Evolutionary conservation across 1,284 basidiomycete genomes (phyloP).

Genomic region (Neonothopanus nambi): DNA sequence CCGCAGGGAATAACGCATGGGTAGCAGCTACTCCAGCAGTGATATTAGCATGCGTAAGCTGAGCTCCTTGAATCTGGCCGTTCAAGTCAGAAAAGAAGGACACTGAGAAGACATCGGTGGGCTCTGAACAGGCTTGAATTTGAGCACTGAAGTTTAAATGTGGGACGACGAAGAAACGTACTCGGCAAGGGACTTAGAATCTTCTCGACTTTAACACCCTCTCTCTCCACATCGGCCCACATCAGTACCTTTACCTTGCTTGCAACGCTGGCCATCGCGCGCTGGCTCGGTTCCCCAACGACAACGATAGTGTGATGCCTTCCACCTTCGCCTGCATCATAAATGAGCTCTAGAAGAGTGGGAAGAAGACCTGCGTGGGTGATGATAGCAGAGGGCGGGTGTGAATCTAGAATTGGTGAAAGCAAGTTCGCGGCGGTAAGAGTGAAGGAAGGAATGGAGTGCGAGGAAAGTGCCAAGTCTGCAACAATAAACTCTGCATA

Average conservation of each 20-base stretch:
- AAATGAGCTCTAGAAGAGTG: conserved; percentile 65
- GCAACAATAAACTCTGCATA: conserved; percentile 73
- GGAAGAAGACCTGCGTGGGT: conserved; percentile 62
- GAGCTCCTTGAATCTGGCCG: conserved; percentile 58
- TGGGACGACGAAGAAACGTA: conserved; percentile 30
- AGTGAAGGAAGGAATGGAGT: conserved; percentile 72
- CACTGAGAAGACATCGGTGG: conserved; percentile 64
- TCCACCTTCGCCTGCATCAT: conserved; percentile 51
- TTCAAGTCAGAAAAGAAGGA: conserved; percentile 57
- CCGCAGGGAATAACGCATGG: conserved; percentile 64
- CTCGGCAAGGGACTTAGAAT: conserved; percentile 50
- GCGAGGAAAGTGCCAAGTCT: conserved; percentile 72
- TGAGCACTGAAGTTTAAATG: neutral
- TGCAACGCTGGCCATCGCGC: conserved; percentile 41
- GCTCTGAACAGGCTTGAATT: conserved; percentile 39
- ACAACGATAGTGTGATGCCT: conserved; percentile 62
- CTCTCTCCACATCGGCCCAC: conserved; percentile 66
- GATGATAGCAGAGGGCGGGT: conserved; percentile 70
- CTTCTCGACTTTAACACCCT: conserved; percentile 52
- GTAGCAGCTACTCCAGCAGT: conserved; percentile 78
- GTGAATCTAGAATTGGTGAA: conserved; percentile 57
- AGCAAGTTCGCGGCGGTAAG: conserved; percentile 60
- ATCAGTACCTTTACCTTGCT: conserved; percentile 53
- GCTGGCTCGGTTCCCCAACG: conserved; percentile 55
- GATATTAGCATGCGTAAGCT: conserved; percentile 75